Evolutionary conservation across 352 stramenopile species (phyloP), one percentile per base, ranked within the genome.

Genomic region (Pythium scleroteichum): DNA sequence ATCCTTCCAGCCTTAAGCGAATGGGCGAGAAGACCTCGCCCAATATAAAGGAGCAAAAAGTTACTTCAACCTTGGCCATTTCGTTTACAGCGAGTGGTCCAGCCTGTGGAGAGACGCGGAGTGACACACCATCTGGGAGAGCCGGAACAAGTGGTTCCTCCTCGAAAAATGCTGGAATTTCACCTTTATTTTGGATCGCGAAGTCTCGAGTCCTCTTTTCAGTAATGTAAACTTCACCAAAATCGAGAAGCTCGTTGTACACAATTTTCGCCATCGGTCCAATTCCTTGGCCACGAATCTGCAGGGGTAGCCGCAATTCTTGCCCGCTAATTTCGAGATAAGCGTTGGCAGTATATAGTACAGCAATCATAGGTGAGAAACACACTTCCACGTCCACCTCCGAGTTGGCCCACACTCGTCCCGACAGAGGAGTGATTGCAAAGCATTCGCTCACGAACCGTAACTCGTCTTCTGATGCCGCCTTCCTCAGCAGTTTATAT

Each of bases 371-470:
- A 0, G 95, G 95, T 0, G 79, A 85, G 48, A 99, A 98, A 17
- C 77, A 92, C 27, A 98, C 79, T 4, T 91, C 88, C 16, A 98
- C 71, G 49, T 98, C 94, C 4, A 97, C 78, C 45, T 98, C 87
- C 1, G 85, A 94, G 62, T 97, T 82, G 9, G 94, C 85, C 94
- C 94, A 98, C 29, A 99, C 88, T 8, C 96, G 79, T 2, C 95
- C 94, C 9, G 56, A 76, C 22, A 97, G 50, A n/a, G 95, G 94
- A 17, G 87, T 76, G 24, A 99, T 73, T 3, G 87, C 71, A 46
- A 98, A 98, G 49, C 89, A 95, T 13, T 97, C 85, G 69, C 98
- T 79, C n/a, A 94, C 84, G 49, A 98, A 98, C 26, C 97, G 88
- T 92, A 98, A 97, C 0, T 59, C 60, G 66, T 98, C 95, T 27